phyloP scores from a whole-genome alignment of 306 rosid species.

The Gleditsia sinensis region DNA sequence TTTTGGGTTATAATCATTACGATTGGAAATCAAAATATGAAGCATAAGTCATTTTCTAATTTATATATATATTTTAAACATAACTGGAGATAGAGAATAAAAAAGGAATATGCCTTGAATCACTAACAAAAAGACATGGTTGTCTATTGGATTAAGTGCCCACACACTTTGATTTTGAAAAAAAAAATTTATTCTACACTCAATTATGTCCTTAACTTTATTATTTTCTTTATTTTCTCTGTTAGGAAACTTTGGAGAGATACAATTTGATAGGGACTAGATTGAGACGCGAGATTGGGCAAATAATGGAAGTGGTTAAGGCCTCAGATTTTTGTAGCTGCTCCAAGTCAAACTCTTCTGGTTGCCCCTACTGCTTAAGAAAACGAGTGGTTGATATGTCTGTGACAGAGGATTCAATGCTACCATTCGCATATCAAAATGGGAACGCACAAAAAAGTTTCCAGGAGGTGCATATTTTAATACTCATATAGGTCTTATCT shows the following conservation, averaged over 20 bases:
- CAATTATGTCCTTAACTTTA: too few relatives aligned
- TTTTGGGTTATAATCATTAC: background rate
- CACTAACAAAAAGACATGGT: background rate
- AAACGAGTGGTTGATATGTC: constrained; percentile 39
- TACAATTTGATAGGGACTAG: constrained; percentile 36
- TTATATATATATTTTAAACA: background rate
- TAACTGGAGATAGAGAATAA: background rate
- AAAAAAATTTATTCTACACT: too few relatives aligned
- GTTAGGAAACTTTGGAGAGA: constrained; percentile 64
- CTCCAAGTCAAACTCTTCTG: constrained; percentile 25
- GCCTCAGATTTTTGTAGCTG: constrained; percentile 45
- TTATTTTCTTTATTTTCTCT: background rate
- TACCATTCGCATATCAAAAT: constrained; percentile 52
- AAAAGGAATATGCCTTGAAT: background rate
- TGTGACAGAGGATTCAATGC: constrained; percentile 52
- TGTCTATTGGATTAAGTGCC: background rate
- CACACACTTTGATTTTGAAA: background rate
- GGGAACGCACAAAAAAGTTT: constrained; percentile 50
- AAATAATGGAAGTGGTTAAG: constrained; percentile 42
- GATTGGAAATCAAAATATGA: background rate
- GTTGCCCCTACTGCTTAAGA: constrained; percentile 56
- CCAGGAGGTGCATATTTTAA: constrained; percentile 52
- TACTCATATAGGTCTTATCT: too few relatives aligned
- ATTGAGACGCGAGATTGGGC: constrained; percentile 48
- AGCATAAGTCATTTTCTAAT: background rate